These are phyloP conservation scores for Penicillium sp. DNA, from an alignment of 2,329 filamentous ascomycete genomes.

Conservation along the genomic window DNA sequence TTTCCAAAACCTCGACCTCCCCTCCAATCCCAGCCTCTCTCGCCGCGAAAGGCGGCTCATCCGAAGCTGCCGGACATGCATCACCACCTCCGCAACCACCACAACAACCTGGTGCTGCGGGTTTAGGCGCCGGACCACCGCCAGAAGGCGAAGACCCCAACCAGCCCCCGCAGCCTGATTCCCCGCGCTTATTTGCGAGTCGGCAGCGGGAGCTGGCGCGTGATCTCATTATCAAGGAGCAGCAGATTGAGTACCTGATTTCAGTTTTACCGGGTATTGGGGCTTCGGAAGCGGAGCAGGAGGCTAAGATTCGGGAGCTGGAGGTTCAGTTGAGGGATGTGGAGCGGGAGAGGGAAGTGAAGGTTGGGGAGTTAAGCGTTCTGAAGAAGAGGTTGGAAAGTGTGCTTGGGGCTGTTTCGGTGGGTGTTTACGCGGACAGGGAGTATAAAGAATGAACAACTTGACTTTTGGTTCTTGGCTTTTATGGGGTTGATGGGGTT, in stretches of 20 bases:
- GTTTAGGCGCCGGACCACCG: conserved; percentile 9
- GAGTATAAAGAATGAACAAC: conserved; percentile 7
- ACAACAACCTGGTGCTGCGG: conserved; percentile 17
- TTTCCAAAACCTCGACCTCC: conserved; percentile 41
- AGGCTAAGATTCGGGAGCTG: conserved; percentile 43
- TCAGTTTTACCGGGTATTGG: conserved; percentile 48
- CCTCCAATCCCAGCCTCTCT: conserved; percentile 34
- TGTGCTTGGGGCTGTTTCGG: conserved; percentile 43
- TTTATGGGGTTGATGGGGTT: not conserved
- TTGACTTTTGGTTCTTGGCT: not conserved
- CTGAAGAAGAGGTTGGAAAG: conserved; percentile 43
- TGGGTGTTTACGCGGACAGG: conserved; percentile 34
- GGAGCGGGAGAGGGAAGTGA: conserved; percentile 44
- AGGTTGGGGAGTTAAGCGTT: conserved; percentile 43
- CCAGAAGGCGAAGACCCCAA: conserved; percentile 24
- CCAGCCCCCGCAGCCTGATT: conserved; percentile 41
- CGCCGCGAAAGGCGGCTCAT: conserved; percentile 15
- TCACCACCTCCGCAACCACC: conserved; percentile 26
- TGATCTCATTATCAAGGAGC: conserved; percentile 51
- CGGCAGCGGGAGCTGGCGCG: conserved; percentile 50
- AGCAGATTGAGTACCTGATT: conserved; percentile 52
- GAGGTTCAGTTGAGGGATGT: conserved; percentile 45
- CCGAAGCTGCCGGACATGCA: conserved; percentile 14
- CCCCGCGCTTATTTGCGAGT: conserved; percentile 42
- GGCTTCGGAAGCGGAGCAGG: conserved; percentile 46